Percentiles rank a stretch among this genome's conserved stretches.
phyloP scores from a whole-genome alignment of 257 asterid genomes.

The Gynochthodes officinalis region DNA sequence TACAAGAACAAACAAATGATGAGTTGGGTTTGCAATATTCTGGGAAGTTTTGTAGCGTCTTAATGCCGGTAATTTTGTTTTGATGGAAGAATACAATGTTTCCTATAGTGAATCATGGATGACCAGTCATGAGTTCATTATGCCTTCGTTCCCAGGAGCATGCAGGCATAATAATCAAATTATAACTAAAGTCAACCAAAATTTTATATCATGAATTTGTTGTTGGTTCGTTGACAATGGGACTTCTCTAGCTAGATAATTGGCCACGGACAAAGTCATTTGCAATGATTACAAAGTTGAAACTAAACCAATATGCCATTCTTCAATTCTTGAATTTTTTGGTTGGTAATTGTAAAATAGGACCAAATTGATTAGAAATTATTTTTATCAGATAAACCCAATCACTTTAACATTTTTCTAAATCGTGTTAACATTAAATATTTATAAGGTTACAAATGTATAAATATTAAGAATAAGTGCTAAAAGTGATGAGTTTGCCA shows the following conservation, averaged over 20 bases:
- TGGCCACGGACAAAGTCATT: slow-evolving; percentile 13
- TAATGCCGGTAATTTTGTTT: slow-evolving; percentile 10
- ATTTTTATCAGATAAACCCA: no score
- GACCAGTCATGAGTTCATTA: not conserved
- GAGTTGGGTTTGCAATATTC: not conserved
- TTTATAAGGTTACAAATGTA: no score
- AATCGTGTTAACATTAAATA: no score
- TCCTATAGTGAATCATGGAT: not conserved
- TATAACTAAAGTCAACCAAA: slow-evolving; percentile 1
- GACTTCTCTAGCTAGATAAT: not conserved
- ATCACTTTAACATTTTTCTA: no score
- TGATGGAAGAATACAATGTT: slow-evolving; percentile 14
- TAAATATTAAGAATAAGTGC: no score
- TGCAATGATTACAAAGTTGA: slow-evolving; percentile 7
- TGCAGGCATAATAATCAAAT: not conserved
- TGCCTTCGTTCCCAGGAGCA: slow-evolving; percentile 11
- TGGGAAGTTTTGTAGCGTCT: not conserved
- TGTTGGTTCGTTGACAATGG: not conserved
- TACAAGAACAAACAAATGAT: not conserved
- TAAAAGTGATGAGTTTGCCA: no score
- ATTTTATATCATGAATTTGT: not conserved
- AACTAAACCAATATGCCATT: not conserved
- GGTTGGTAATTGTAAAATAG: not conserved
- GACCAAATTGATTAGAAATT: no score
- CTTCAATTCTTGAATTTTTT: slow-evolving; percentile 8